Conservation (phyloP, 805 yeast species). For the Candida golubevii region DNA sequence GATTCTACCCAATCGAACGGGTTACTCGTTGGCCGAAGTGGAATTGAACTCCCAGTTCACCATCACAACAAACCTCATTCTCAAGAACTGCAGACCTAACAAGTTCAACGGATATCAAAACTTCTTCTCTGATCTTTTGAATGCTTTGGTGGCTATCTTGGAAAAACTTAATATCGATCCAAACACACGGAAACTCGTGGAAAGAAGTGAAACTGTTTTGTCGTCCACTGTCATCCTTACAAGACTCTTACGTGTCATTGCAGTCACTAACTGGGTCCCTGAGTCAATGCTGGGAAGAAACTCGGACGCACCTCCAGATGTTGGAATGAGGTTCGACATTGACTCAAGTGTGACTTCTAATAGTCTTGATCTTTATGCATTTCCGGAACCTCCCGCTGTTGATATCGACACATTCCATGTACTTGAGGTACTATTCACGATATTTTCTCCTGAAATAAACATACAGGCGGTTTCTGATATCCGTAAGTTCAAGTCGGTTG, state of each 20-base stretch:
- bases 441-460: constrained; percentile 29
- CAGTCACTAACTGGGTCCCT: constrained; percentile 28
- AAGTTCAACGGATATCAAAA: constrained; percentile 13
- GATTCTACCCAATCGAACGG: constrained; percentile 36
- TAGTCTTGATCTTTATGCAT: constrained; percentile 26
- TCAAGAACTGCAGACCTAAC: constrained; percentile 14
- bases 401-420: constrained; percentile 17
- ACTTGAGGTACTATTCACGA: constrained; percentile 27
- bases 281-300: neutral
- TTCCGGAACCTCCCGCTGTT: constrained; percentile 27
- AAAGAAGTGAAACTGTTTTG: constrained; percentile 28
- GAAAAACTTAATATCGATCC: constrained; percentile 16
- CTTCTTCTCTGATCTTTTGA: constrained; percentile 18
- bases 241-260: constrained; percentile 27
- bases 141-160: constrained; percentile 23
- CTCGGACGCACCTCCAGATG: constrained; percentile 4
- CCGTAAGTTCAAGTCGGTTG: constrained; percentile 8
- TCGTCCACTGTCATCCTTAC: constrained; percentile 30
- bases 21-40: constrained; percentile 36
- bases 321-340: constrained; percentile 9
- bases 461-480: constrained; percentile 27
- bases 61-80: constrained; percentile 27
- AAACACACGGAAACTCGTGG: constrained; percentile 18
- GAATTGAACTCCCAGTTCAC: constrained; percentile 39
- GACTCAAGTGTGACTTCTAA: constrained; percentile 10